Evolutionary conservation across 2,329 filamentous ascomycete species (phyloP), one percentile per base, ranked within the genome.

Genomic region (Talaromyces sp.): DNA sequence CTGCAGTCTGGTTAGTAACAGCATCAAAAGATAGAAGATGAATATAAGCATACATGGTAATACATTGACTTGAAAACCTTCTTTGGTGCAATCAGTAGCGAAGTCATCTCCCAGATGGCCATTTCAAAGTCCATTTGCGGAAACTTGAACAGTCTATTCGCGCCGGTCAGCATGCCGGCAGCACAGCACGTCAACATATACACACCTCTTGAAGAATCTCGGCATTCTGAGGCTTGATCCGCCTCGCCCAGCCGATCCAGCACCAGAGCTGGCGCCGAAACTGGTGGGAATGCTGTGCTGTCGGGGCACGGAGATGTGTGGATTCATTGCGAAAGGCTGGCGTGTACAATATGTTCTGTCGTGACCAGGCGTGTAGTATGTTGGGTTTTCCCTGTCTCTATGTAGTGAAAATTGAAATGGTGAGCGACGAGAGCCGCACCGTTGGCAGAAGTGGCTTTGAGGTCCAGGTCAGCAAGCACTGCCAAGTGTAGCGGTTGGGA

Each of bases 41-140:
- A 1, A 39, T 8, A n/a, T 7, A 6, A n/a, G 75, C 81, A 66
- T 75, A 87, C 85, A 75, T 89, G 86, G 69, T 89, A 88, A 73
- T 88, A 89, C 73, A 89, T 88, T 52, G 85, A 87, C 64, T 87
- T 80, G 72, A 89, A 89, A 57, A 89, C 87, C 72, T 88, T 88
- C 77, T 88, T 89, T 0, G 87, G 87, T 33, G 86, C 84, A 70
- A 89, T 85, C 65, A 89, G 80, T 58, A 89, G 78, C 68, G 83
- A 85, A 64, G 85, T 87, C 84, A 89, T 89, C 73, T 89, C 87
- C 87, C 87, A 89, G 67, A 88, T 84, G 22, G 87, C 87, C 81
- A 88, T 88, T 71, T 89, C 87, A 71, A 89, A 89, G 78, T 89
- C 87, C 87, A 89, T 89, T 68, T 88, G 86, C 11, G 86, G 86